Evolutionary conservation across 2,329 filamentous ascomycete species (phyloP).

Genomic region (Phialophora expanda): DNA sequence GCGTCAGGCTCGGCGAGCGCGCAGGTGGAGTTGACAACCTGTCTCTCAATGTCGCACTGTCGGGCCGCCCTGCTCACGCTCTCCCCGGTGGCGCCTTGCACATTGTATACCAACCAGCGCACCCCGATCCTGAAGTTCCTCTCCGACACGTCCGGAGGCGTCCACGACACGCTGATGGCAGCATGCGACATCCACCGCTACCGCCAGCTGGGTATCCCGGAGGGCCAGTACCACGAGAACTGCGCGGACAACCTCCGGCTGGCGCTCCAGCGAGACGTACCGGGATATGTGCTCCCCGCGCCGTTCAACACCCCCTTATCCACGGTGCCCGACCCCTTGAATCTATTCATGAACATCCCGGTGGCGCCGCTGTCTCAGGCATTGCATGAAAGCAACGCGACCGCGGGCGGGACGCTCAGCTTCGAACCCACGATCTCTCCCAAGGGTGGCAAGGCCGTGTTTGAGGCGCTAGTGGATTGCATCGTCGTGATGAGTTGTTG

Average conservation of each 20-base stretch:
- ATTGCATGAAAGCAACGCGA: slow-evolving; percentile 13
- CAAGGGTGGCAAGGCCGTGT: slow-evolving; percentile 45
- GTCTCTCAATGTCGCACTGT: slow-evolving; percentile 50
- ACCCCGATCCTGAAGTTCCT: slow-evolving; percentile 47
- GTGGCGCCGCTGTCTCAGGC: slow-evolving; percentile 32
- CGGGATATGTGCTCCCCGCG: slow-evolving; percentile 30
- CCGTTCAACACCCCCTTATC: slow-evolving; percentile 20
- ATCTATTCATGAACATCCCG: slow-evolving; percentile 54
- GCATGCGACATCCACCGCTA: slow-evolving; percentile 51
- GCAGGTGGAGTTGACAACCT: slow-evolving; percentile 20
- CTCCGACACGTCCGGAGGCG: slow-evolving; percentile 48
- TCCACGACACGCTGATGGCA: slow-evolving; percentile 51
- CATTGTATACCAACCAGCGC: slow-evolving; percentile 46
- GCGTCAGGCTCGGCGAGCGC: neutral
- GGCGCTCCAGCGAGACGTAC: slow-evolving; percentile 41
- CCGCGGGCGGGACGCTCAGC: slow-evolving; percentile 41
- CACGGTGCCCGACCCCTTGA: slow-evolving; percentile 50
- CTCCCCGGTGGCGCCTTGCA: slow-evolving; percentile 43
- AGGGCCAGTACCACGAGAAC: slow-evolving; percentile 46
- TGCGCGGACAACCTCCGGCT: slow-evolving; percentile 50
- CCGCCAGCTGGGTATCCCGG: slow-evolving; percentile 45
- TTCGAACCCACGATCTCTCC: slow-evolving; percentile 45
- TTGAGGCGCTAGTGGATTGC: slow-evolving; percentile 47
- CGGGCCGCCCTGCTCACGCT: slow-evolving; percentile 45
- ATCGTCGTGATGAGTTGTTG: slow-evolving; percentile 52